Evolutionary conservation across 148 eudicot genomes (phyloP), one percentile per base, ranked within the genome.

Genomic region (Amaranthus hypochondriacus): DNA sequence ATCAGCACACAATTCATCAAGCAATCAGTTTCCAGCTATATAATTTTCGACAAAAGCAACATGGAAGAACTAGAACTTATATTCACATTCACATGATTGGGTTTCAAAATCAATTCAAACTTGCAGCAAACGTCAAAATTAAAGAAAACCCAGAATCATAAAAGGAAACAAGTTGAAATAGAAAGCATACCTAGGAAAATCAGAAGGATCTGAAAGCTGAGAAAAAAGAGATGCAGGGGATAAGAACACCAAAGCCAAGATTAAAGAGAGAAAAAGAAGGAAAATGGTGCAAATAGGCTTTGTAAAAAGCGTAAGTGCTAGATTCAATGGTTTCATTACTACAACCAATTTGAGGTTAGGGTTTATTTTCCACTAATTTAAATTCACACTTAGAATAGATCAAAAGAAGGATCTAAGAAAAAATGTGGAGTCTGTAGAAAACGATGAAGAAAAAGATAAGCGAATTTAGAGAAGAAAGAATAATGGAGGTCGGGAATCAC

Each of bases 211-310:
- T 21, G 78, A 77, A 44, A 79, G 80, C 82, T 78, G 62, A 48
- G 87, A 81, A 73, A 84, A 86, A 65, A 86, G 83, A n/a, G 86
- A 89, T 50, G 88, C 80, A 52, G 92, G 88, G 3, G 94, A 78
- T 55, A 88, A 76, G 76, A 73, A 84, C 63, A 86, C 50, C 7
- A 88, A 54, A 63, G 83, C 83, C 46, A 89, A 77, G 56, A 87
- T 58, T 52, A 89, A 78, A 55, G 84, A 88, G 71, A 79, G 15
- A 55, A 77, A 76, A 42, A 88, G 72, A 28, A 84, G 66, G 62
- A 74, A 12, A 69, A 84, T 76, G 61, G 80, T 76, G 76, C 76
- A 76, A 28, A 84, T 44, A 4, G 87, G 87, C 62, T 81, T 84
- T 51, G 66, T 5, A 48, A 80, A 75, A 48, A 80, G 7, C 48